phyloP scores from a whole-genome alignment of 805 yeast species.

The Kuraishia floccosa region DNA sequence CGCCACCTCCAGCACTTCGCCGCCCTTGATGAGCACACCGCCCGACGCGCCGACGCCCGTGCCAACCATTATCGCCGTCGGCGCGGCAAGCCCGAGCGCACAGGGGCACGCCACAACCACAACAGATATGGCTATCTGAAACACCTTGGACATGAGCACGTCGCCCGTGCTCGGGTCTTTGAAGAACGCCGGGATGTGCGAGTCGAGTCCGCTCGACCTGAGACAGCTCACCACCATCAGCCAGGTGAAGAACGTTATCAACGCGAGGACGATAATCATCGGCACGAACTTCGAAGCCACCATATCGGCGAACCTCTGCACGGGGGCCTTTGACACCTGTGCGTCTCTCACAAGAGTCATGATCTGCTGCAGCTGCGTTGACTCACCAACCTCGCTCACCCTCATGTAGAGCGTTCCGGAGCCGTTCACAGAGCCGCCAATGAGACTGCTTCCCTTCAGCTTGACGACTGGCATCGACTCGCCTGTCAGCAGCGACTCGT shows the following conservation, averaged over 20 bases:
- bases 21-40: constrained; percentile 90
- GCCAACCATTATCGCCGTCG: constrained; percentile 98
- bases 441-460: constrained; percentile 44
- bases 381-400: constrained; percentile 66
- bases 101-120: constrained; percentile 98
- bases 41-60: constrained; percentile 90
- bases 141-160: constrained; percentile 14
- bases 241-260: constrained; percentile 62
- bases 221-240: constrained; percentile 21
- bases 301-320: constrained; percentile 79
- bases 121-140: constrained; percentile 80
- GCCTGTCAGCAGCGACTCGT: constrained; percentile 88
- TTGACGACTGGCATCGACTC: constrained; percentile 75
- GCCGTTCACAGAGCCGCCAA: constrained; percentile 90
- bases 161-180: constrained; percentile 6
- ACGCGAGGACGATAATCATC: constrained; percentile 46
- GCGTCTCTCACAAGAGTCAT: constrained; percentile 82
- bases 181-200: constrained; percentile 15
- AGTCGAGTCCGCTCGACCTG: constrained; percentile 3
- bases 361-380: constrained; percentile 80
- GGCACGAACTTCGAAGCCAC: constrained; percentile 85
- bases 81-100: constrained; percentile 94
- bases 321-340: constrained; percentile 81
- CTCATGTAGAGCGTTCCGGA: constrained; percentile 56
- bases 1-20: constrained; percentile 73